Base-by-base conservation (phyloP, 805 yeast species). In the Nakazawaea ambrosiae region DNA sequence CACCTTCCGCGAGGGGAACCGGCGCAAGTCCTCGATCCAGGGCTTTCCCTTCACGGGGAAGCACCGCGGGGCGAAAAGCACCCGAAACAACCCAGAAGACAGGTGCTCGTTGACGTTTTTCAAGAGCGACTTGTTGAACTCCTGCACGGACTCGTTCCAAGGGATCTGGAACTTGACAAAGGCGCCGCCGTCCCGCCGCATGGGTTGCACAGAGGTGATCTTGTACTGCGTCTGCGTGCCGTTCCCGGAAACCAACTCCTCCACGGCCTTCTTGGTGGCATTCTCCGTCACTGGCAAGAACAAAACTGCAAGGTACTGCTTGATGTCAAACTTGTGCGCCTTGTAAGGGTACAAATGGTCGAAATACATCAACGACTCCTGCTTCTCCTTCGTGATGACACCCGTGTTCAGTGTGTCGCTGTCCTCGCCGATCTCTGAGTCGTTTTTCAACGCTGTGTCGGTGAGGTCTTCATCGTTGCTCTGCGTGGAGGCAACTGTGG, bases 21-120 rank as follows among this genome's bases (percentile, higher is more conserved):
- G 63, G 48, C 85, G 73, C 55, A 92, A 65, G 54, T 92, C 98
- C 60, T 90, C 97, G 43, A 92, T 82, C 96, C 97, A 90, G 0
- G 99, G 98, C 2, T 73, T 66, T 44, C 99, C 99, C 48, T 82
- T 80, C 1, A 92, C 97, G 1, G 83, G 78, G 50, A 68, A 80
- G 37, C 71, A 81, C 42, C 64, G 61, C 2, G 81, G 82, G 40
- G 58, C 63, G 2, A 71, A 56, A n/a, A 75, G 48, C 37, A 64
- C 65, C 17, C 70, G 63, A 5, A 31, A 16, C 9, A 63, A 32
- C 10, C 65, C 63, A 2, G 55, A 48, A 2, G 53, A 42, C 17
- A 40, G 36, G 1, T 49, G 42, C 14, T 46, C 49, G 36, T 39
- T 61, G 40, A 46, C 71, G 48, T 55, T 66, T 50, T 46, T 51